Base-by-base conservation (phyloP, 208 protist genomes). In the Jaenimonas drosophilae region DNA sequence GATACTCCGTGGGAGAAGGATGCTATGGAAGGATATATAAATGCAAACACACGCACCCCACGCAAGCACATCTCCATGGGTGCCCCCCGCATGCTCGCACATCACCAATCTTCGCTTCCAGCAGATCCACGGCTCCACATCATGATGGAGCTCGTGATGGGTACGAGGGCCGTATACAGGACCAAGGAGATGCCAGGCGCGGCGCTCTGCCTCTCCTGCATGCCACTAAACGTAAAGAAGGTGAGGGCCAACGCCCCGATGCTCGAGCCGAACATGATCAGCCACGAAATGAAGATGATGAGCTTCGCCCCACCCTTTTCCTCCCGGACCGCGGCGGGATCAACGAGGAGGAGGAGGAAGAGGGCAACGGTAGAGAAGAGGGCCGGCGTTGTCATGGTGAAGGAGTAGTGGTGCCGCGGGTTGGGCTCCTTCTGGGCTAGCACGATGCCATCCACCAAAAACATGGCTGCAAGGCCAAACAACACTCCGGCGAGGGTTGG, bases 311-410 rank as follows among this genome's bases (percentile, higher is more conserved):
- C 59, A 2, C 49, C 38, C 32, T 70, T 62, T 34, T 75, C 67
- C 27, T 85, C 76, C 39, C 56, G 66, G 17, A 90, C 46, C 40
- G 79, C 72, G 0, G 56, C 59, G 0, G 81, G 78, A 12, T 64
- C 68, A n/a, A 78, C 59, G 7, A 80, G 48, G 12, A 82, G 55
- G 17, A 85, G 57, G 1, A 90, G 34, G 9, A 76, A 28, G 16
- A 88, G 72, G 11, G 77, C 85, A 3, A 84, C 41, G 2, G 70
- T 62, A 4, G 85, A 77, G 42, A 90, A 77, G 31, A 94, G 51
- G n/a, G 58, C 65, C 0, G 76, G 80, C 29, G 85, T 54, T 46
- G 57, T 61, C 53, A 79, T 64, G 16, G 48, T 27, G 40, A 84
- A 78, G 17, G 71, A 77, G 27, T 71, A 66, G 26, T 50, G 68